Conservation (phyloP, 2,329 filamentous ascomycete genomes). For the Alternaria brassicicola region DNA sequence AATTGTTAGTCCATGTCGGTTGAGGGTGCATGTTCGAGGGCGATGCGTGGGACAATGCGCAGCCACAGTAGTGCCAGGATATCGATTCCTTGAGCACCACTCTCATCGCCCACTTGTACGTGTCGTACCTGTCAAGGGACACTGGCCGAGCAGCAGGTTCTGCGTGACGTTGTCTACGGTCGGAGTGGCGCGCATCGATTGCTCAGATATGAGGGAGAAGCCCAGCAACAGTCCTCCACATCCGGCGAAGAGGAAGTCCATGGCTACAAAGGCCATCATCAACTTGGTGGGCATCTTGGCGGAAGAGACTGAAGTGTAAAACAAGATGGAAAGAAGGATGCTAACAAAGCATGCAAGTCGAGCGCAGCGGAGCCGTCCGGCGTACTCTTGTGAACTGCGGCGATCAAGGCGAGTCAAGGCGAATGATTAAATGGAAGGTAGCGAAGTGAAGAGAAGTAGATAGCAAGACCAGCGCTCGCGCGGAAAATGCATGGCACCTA, state of each 20-base stretch:
- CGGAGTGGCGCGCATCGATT: slow-evolving; percentile 49
- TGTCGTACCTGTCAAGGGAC: slow-evolving; percentile 60
- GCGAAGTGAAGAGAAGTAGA: slow-evolving; percentile 31
- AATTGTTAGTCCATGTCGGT: slow-evolving; percentile 26
- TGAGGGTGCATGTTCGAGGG: slow-evolving; percentile 2
- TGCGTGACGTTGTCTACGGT: slow-evolving; percentile 58
- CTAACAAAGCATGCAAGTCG: slow-evolving; percentile 41
- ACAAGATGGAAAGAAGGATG: slow-evolving; percentile 3
- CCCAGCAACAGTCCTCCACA: slow-evolving; percentile 60
- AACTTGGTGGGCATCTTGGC: slow-evolving; percentile 58
- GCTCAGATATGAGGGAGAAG: slow-evolving; percentile 59
- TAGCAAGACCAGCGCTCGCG: slow-evolving; percentile 31
- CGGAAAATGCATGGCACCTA: slow-evolving; percentile 32
- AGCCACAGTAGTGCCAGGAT: slow-evolving; percentile 35
- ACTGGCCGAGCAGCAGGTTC: slow-evolving; percentile 59
- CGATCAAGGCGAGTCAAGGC: slow-evolving; percentile 29
- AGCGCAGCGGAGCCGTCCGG: slow-evolving; percentile 47
- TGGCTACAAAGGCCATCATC: slow-evolving; percentile 57
- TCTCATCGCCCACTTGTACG: not conserved
- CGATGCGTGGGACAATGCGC: slow-evolving; percentile 19
- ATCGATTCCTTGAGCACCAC: slow-evolving; percentile 9
- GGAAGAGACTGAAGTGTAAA: slow-evolving; percentile 13
- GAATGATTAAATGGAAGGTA: slow-evolving; percentile 42
- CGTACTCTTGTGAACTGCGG: slow-evolving; percentile 44
- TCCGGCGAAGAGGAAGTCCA: slow-evolving; percentile 60